Base-by-base conservation (phyloP, 306 rosid species). In the Corylus americana region DNA sequence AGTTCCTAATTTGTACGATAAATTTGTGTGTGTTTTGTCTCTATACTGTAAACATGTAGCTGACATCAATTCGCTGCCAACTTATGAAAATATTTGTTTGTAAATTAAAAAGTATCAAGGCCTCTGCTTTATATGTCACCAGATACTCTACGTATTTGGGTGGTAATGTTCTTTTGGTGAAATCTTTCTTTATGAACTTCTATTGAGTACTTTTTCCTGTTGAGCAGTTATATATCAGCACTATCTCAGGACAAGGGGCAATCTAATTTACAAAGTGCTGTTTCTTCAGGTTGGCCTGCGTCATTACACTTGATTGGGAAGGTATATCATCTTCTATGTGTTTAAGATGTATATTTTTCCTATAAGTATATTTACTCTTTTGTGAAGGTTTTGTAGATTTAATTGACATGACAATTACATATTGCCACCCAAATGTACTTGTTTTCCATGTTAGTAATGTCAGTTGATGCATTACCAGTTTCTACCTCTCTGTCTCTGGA, bases 231-330 rank as follows among this genome's bases (percentile, higher is more conserved):
- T 82, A 90, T 95, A 86, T 95, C 98, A 71, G 98, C 97, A 73
- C 85, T 95, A 72, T 88, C 96, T 62, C 97, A 90, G 75, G 89
- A 80, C 63, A 74, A 54, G 58, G 94, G 88, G 68, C 90, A 90
- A 68, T 84, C 87, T 59, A 85, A 79, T 86, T 85, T 93, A 74
- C 83, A 83, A 83, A 87, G 69, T 73, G 87, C 92, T 10, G 88
- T 92, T 84, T 90, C 98, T 75, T 86, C 88, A 67, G 96, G 96
- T 63, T 95, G 98, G 98, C 98, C 98, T 50, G 94, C 97, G 80
- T 73, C 97, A 35, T 63, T 92, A 75, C 98, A 95, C 86, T 88
- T 95, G 94, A 95, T 95, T 79, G 98, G 98, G 70, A 95, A 95
- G 98, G 98, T 91, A 81, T 54, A 83, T 25, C 74, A 51, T 79